Percentiles rank a stretch among this genome's conserved stretches.
Conservation (phyloP, 257 asterid species). For the Solanum raphanifolium region DNA sequence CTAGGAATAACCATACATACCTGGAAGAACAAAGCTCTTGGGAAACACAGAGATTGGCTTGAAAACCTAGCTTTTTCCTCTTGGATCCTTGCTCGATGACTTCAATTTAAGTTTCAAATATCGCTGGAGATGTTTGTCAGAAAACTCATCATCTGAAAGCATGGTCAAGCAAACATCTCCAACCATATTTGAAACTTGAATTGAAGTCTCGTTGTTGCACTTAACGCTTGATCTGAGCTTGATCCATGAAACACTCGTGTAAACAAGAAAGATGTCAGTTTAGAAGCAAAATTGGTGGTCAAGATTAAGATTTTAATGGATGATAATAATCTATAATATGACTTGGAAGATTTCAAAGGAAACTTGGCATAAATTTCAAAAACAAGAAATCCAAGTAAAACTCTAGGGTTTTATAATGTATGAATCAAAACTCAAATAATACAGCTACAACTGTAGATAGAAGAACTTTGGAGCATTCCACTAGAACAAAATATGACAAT, state of each 20-base stretch:
- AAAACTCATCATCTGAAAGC: conserved; percentile 21
- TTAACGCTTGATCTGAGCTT: conserved; percentile 13
- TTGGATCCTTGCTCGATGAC: too few relatives aligned
- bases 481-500: not conserved
- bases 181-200: conserved; percentile 24
- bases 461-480: not conserved
- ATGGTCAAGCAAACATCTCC: conserved; percentile 19
- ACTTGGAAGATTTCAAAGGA: not conserved
- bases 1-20: too few relatives aligned
- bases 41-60: too few relatives aligned
- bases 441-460: not conserved
- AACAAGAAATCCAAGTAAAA: not conserved
- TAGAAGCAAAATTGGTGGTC: not conserved
- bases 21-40: too few relatives aligned
- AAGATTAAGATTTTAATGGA: too few relatives aligned
- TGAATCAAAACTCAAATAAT: not conserved
- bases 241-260: conserved; percentile 24
- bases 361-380: too few relatives aligned
- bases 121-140: not conserved
- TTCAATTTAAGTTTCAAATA: too few relatives aligned
- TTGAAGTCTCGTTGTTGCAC: conserved; percentile 16
- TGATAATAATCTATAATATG: too few relatives aligned
- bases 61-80: too few relatives aligned
- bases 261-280: not conserved
- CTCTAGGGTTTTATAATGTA: not conserved